Percentiles rank a stretch among this genome's conserved stretches.
Evolutionary conservation across 768 basidiomycete species (phyloP).

Genomic region (Tricholoma sp.): DNA sequence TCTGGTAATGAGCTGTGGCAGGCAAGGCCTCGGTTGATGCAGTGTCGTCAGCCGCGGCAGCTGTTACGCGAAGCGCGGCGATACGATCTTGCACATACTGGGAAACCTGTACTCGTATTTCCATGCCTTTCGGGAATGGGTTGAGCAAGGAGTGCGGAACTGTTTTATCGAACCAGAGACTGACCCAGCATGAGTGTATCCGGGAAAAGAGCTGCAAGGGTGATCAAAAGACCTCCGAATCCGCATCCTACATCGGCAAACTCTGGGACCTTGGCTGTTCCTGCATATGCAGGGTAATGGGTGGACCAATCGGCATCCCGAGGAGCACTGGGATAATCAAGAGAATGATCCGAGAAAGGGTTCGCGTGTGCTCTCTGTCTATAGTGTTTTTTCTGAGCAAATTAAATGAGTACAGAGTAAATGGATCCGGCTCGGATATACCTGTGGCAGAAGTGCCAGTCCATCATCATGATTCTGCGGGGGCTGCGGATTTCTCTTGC

Average conservation of each 20-base stretch:
- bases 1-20: slow-evolving; percentile 57
- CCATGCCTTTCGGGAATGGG: slow-evolving; percentile 62
- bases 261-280: slow-evolving; percentile 66
- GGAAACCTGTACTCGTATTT: slow-evolving; percentile 94
- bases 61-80: slow-evolving; percentile 76
- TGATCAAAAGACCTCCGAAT: slow-evolving; percentile 89
- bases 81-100: slow-evolving; percentile 96
- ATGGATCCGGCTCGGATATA: slow-evolving; percentile 12
- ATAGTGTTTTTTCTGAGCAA: slow-evolving; percentile 72
- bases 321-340: slow-evolving; percentile 83
- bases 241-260: slow-evolving; percentile 98
- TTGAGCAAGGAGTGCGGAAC: slow-evolving; percentile 3
- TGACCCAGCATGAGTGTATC: slow-evolving; percentile 91
- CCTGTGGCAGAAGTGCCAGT: slow-evolving; percentile 44
- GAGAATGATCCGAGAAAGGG: slow-evolving; percentile 82
- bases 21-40: slow-evolving; percentile 17
- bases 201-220: slow-evolving; percentile 87
- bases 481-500: slow-evolving; percentile 23
- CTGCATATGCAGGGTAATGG: slow-evolving; percentile 74
- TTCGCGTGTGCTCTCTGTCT: slow-evolving; percentile 82
- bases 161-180: slow-evolving; percentile 8
- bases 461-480: slow-evolving; percentile 8
- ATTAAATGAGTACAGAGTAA: neutral
- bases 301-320: slow-evolving; percentile 71
- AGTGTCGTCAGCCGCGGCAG: slow-evolving; percentile 40